phyloP scores from a whole-genome alignment of 192 early-diverging fungal genomes.

The Coemansia sp. region DNA sequence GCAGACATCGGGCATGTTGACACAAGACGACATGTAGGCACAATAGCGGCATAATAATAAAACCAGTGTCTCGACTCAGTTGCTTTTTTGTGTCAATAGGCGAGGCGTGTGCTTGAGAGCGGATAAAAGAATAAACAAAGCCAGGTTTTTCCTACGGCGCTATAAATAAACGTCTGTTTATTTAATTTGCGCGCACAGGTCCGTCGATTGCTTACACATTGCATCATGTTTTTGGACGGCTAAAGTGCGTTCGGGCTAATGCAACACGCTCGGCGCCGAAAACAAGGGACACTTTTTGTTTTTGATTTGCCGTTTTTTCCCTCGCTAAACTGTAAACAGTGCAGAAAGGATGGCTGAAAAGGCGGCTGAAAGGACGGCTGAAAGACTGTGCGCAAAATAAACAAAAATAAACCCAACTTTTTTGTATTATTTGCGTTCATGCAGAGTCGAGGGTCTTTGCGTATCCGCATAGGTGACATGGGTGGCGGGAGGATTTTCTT shows the following conservation, averaged over 20 bases:
- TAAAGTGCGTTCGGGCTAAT: constrained; percentile 4
- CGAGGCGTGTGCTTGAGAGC: background rate
- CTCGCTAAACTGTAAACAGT: constrained; percentile 3
- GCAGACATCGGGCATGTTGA: background rate
- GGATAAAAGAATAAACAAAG: constrained; percentile 7
- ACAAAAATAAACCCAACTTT: background rate
- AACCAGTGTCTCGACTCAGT: background rate
- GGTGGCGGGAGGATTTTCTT: background rate
- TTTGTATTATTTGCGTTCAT: background rate
- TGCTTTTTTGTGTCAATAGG: background rate
- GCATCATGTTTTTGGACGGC: constrained; percentile 10
- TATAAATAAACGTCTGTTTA: background rate
- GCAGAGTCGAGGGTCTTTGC: background rate
- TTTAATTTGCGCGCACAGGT: constrained; percentile 16
- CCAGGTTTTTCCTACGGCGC: background rate
- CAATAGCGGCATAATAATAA: constrained; percentile 4
- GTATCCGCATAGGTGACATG: background rate
- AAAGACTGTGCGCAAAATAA: background rate
- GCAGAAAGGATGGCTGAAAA: background rate
- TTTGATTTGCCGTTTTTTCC: constrained; percentile 5
- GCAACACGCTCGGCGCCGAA: background rate
- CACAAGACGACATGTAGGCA: constrained; percentile 1
- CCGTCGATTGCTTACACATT: constrained; percentile 20
- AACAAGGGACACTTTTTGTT: constrained; percentile 4
- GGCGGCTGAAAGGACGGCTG: background rate